Evolutionary conservation across 495 filamentous ascomycete species (phyloP), one percentile per base, ranked within the genome.

Genomic region (Polyplosphaeria fusca): DNA sequence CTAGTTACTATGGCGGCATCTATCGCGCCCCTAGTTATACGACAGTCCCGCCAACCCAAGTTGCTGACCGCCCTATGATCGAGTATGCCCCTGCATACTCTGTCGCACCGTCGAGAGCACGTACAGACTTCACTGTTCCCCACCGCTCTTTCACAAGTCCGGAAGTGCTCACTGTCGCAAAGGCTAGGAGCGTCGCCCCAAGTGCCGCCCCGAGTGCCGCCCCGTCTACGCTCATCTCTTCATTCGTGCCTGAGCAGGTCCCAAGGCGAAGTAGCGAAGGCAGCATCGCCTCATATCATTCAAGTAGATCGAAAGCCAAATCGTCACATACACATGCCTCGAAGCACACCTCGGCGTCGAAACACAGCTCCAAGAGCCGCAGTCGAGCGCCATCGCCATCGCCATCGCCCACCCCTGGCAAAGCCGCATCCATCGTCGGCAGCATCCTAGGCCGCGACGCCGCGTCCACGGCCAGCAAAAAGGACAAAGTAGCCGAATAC

Each of bases 241-340:
- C 51, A 4, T 58, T 64, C 37, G 55, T 60, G 4, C 51, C 55
- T 1, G 55, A 59, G 13, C 53, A 57, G 7, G 19, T 51, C 22
- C n/a, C 44, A 14, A 35, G 55, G 5, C 55, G 58, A 22, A 64
- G 68, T 45, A 65, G 65, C 38, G 61, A 59, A 22, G 63, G 67
- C 23, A 70, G 68, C 57, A 28, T 68, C 18, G 30, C 38, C 7
- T 70, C 68, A 5, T 58, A 61, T 22, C 55, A 53, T 25, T 68
- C 68, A 4, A 58, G 42, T 22, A 57, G 47, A 51, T 64, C 60
- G 1, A 53, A 55, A 38, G 55, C 64, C 40, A 57, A 58, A 37
- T 67, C 59, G 20, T 37, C 39, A 3, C 32, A 49, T 25, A 40
- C 59, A 25, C 47, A 58, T 20, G 53, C 40, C 40, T 55, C 60